phyloP scores from a whole-genome alignment of 768 basidiomycete species.

The Lyophyllum shimeji region DNA sequence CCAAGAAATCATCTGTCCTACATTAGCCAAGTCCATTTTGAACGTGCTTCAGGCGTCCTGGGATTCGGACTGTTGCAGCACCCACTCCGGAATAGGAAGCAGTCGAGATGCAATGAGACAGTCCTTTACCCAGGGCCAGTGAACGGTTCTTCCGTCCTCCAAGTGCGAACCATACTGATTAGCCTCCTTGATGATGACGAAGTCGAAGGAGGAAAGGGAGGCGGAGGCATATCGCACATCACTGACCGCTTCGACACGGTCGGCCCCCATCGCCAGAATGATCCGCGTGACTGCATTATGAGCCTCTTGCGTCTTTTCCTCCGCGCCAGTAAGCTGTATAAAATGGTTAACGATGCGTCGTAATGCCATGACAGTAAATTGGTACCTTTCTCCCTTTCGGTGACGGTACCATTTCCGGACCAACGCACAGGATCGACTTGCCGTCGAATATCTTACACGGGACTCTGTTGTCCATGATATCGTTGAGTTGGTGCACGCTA shows the following conservation, averaged over 20 bases:
- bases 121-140: conserved; percentile 76
- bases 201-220: conserved; percentile 47
- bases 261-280: conserved; percentile 77
- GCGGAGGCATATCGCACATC: conserved; percentile 42
- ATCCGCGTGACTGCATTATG: conserved; percentile 59
- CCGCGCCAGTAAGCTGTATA: conserved; percentile 22
- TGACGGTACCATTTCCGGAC: conserved; percentile 51
- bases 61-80: conserved; percentile 7
- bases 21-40: neutral
- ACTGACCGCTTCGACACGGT: conserved; percentile 61
- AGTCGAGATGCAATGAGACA: conserved; percentile 66
- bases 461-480: conserved; percentile 60
- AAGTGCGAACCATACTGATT: conserved; percentile 28
- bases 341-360: conserved; percentile 2
- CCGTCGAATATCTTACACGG: conserved; percentile 56
- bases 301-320: conserved; percentile 36
- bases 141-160: conserved; percentile 36
- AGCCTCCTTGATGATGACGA: conserved; percentile 59
- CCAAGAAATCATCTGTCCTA: too few species aligned
- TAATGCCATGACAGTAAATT: neutral
- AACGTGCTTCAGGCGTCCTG: conserved; percentile 15
- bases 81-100: conserved; percentile 34
- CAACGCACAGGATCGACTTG: conserved; percentile 60
- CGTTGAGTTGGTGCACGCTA: conserved; percentile 47
- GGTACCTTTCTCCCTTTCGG: conserved; percentile 40